Base-by-base conservation (phyloP, 345 rosid genomes). In the Linum usitatissimum region DNA sequence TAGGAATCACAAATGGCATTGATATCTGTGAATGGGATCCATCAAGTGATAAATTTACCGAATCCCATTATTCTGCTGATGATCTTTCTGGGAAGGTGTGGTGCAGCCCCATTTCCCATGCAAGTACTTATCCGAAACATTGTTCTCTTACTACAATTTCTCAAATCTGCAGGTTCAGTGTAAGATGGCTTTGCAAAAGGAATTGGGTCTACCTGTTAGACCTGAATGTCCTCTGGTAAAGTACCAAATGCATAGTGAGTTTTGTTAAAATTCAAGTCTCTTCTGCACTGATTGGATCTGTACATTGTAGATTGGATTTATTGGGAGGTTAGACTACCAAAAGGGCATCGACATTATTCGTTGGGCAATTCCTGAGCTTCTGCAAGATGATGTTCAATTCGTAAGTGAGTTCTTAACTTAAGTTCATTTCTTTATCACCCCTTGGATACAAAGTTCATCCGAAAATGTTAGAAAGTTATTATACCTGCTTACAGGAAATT, bases 301-400 rank as follows among this genome's bases (percentile, higher is more conserved):
- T 38, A 66, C 17, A 60, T 61, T 71, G 70, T 71, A 92, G 98
- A 83, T 92, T 77, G 97, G 98, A 59, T 92, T 92, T 70, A 87
- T 89, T 55, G 98, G 98, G 71, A 89, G 97, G 74, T 72, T 92
- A 76, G 96, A 87, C 78, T 80, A 89, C 77, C 98, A 92, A 76
- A 92, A 89, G 69, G 98, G 98, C 65, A 89, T 92, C 8, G 98
- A 92, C 75, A 66, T 89, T 63, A 92, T 92, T 62, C 86, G 71
- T 15, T 75, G 61, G 38, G 95, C 84, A 59, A 78, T 65, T 73
- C 84, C 86, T 59, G 91, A 92, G 73, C 88, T 89, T 67, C 68
- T 89, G 94, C 79, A 76, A 73, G 93, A 84, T 18, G 86, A 89
- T 79, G 80, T 92, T 78, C 98, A 92, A 77, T 85, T 92, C 57